Evolutionary conservation across 2,329 filamentous ascomycete species (phyloP).

Genomic region (Blumeria hordei): DNA sequence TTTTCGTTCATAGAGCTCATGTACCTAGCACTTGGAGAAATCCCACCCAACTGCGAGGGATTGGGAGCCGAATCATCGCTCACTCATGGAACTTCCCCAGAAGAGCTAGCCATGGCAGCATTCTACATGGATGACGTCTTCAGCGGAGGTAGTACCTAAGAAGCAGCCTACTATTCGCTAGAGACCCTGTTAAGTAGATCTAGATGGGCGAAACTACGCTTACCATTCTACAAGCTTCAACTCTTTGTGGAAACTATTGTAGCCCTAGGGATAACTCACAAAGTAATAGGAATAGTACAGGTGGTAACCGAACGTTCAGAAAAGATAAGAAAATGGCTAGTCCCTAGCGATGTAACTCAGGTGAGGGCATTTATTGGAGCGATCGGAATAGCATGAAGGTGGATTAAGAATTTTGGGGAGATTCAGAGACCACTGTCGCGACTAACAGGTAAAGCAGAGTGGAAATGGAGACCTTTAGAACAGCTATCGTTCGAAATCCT

Average conservation of each 20-base stretch:
- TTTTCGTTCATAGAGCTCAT: not conserved
- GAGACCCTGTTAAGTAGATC: not conserved
- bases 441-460: not conserved
- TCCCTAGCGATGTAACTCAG: not conserved
- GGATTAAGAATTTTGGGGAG: slow-evolving; percentile 1
- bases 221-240: slow-evolving; percentile 1
- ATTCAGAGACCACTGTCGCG: not conserved
- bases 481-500: not conserved
- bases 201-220: not conserved
- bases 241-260: not conserved
- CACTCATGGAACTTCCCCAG: too few species aligned
- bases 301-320: not conserved
- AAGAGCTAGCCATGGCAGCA: not conserved
- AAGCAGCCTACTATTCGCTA: not conserved
- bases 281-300: not conserved
- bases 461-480: not conserved
- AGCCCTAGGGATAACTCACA: not conserved
- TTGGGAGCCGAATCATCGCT: not conserved
- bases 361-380: not conserved
- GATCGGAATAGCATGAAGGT: not conserved
- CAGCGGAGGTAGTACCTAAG: not conserved
- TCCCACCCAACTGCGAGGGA: not conserved
- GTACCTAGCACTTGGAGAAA: not conserved
- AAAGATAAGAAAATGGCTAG: not conserved
- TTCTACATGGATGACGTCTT: slow-evolving; percentile 1